Evolutionary conservation across 805 yeast genomes (phyloP), one percentile per base, ranked within the genome.

Genomic region (Metschnikowia anglica): DNA sequence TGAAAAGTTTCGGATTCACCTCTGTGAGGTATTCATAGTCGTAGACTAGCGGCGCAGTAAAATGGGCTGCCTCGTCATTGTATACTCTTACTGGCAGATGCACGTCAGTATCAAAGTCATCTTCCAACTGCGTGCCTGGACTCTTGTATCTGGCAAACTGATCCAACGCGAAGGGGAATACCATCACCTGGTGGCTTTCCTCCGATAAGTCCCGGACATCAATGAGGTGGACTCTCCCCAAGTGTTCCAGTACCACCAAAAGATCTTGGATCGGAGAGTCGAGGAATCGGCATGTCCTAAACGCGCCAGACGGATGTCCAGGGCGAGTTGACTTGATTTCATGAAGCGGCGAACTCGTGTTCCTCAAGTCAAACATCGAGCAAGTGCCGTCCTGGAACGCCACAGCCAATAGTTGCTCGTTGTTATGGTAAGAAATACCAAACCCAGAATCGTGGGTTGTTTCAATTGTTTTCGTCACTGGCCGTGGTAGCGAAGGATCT

Each of bases 381-480:
- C 91, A 81, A 16, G 79, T 67, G 5, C 98, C 98, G 58, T 86
- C 89, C 63, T 90, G 96, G 60, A 88, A 88, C 18, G 89, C 82
- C 0, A 86, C 80, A 1, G 93, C 81, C 59, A 90, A 85, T 48
- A 80, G 73, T 39, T 72, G 53, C 16, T 91, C 95, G 34, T 87
- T 81, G n/a, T 83, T 76, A 46, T 83, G 82, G 66, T 83, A 89
- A 21, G 85, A 77, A 0, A 87, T 80, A 4, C 95, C 89, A 58
- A 89, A 87, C 2, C 96, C 97, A 34, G 84, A 77, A 52, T 86
- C 96, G 44, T 84, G 81, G 2, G 68, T 61, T 0, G 91, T 81
- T 43, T 68, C 72, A 39, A 80, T 70, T 2, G 77, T 65, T 35
- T 62, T 59, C 10, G 63, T 53, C 16, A 59, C 59, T n/a, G 60